Conservation (phyloP, 2,329 filamentous ascomycete species). For the Fusarium pseudograminearum region DNA sequence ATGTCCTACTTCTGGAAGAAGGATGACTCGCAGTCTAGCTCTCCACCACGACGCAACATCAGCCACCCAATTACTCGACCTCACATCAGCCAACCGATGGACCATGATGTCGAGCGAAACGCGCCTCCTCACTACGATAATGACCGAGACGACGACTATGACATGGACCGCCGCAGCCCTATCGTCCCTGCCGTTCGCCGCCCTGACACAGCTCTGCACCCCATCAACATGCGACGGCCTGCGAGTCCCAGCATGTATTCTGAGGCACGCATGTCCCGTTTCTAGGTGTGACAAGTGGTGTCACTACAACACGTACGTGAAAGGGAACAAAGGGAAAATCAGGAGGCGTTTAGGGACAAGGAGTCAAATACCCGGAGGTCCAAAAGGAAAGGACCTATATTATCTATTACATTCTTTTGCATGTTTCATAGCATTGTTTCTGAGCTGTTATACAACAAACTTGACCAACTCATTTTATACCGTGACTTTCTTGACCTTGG, state of each 20-base stretch:
- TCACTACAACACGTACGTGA: background rate
- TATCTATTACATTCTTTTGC: conserved; percentile 17
- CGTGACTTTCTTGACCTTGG: background rate
- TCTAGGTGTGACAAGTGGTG: conserved; percentile 49
- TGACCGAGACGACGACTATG: conserved; percentile 23
- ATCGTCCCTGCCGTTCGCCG: conserved; percentile 67
- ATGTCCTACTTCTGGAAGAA: conserved; percentile 53
- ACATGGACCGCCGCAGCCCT: conserved; percentile 61
- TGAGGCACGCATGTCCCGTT: conserved; percentile 63
- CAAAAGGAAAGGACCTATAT: conserved; percentile 17
- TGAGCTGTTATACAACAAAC: background rate
- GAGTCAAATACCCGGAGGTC: conserved; percentile 41
- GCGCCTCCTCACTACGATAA: conserved; percentile 34
- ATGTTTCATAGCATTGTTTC: conserved; percentile 4
- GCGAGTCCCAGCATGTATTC: conserved; percentile 61
- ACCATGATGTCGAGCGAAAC: conserved; percentile 55
- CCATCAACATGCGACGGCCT: conserved; percentile 59
- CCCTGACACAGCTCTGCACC: conserved; percentile 70
- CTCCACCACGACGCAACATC: conserved; percentile 49
- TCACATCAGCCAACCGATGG: conserved; percentile 52
- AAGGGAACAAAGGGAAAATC: background rate
- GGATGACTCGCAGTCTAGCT: conserved; percentile 44
- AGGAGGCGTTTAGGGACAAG: conserved; percentile 34
- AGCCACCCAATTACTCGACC: conserved; percentile 52
- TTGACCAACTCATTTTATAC: background rate